These are phyloP conservation scores for Neurospora hispaniola DNA, from an alignment of 495 filamentous ascomycete genomes.

Conservation along the genomic window DNA sequence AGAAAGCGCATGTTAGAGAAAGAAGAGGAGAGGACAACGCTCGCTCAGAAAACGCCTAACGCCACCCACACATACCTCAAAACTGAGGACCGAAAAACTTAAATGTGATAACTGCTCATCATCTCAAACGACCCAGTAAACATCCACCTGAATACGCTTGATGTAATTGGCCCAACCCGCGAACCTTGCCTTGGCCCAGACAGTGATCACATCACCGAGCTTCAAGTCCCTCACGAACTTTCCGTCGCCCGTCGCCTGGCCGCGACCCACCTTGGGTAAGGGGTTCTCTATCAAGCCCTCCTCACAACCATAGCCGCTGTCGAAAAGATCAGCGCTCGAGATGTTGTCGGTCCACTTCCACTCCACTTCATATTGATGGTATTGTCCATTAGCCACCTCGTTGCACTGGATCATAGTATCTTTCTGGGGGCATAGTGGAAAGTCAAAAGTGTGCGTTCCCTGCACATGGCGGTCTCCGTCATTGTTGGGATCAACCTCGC, in stretches of 20 bases:
- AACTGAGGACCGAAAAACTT: neutral
- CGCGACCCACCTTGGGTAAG: slow-evolving; percentile 36
- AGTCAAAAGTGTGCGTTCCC: slow-evolving; percentile 16
- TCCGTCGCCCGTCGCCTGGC: slow-evolving; percentile 43
- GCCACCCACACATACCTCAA: neutral
- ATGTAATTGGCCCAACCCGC: slow-evolving; percentile 51
- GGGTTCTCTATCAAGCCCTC: slow-evolving; percentile 25
- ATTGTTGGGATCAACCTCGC: slow-evolving; percentile 11
- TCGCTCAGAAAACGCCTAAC: neutral
- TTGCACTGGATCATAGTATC: slow-evolving; percentile 46
- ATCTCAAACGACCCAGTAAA: slow-evolving; percentile 52
- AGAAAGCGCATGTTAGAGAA: neutral
- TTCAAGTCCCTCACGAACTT: slow-evolving; percentile 45
- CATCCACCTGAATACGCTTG: slow-evolving; percentile 42
- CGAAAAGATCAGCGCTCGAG: slow-evolving; percentile 9
- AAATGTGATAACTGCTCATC: neutral
- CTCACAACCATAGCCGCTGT: neutral
- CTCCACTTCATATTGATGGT: slow-evolving; percentile 36
- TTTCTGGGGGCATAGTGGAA: slow-evolving; percentile 29
- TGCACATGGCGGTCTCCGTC: neutral
- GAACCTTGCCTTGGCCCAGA: slow-evolving; percentile 57
- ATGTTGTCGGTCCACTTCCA: slow-evolving; percentile 47
- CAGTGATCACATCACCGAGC: slow-evolving; percentile 52
- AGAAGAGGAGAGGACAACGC: neutral
- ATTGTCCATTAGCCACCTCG: slow-evolving; percentile 19